Evolutionary conservation across 768 basidiomycete species (phyloP), one percentile per base, ranked within the genome.

Genomic region (Termitomyces eurrhizus): DNA sequence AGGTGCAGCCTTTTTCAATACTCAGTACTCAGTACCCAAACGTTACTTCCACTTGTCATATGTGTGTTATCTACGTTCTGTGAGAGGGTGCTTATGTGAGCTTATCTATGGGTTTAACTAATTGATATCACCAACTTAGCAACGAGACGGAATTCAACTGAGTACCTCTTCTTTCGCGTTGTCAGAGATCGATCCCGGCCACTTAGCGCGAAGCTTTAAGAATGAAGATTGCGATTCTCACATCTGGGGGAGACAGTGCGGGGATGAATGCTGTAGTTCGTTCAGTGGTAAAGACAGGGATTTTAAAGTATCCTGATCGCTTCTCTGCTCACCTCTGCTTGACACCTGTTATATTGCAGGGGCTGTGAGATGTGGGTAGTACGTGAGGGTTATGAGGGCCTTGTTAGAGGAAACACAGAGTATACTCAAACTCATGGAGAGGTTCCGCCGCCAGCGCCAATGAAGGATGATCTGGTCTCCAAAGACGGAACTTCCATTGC

Each of bases 181-280:
- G 6, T n/a, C 5, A 12, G 39, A 54, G 2, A 55, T 24, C 5
- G 42, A 29, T 29, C 29, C 29, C 29, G 29, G 36, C 26, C n/a
- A 21, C 24, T 26, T 29, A 39, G 8, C 24, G 32, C n/a, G 5
- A 21, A 24, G 18, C 11, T 37, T 8, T 26, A 44, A 70, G 58
- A 36, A 93, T 95, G 87, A 95, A 93, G 79, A 83, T 97, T 70
- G 96, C 95, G 0, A 89, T 96, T 53, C 84, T 98, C 64, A 99
- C 97, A 1, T 92, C 90, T 2, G 97, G 96, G 50, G 96, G 97
- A 70, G 97, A 99, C 80, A 93, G 92, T 75, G 95, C 97, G 56
- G 97, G 97, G 68, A 93, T 95, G 93, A 95, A 96, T 71, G 93
- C 94, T 36, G 92, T 87, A 58, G 96, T 99, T 56, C 91, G 97